phyloP scores from a whole-genome alignment of 2,329 filamentous ascomycete genomes.

The Spiromastix sp. region DNA sequence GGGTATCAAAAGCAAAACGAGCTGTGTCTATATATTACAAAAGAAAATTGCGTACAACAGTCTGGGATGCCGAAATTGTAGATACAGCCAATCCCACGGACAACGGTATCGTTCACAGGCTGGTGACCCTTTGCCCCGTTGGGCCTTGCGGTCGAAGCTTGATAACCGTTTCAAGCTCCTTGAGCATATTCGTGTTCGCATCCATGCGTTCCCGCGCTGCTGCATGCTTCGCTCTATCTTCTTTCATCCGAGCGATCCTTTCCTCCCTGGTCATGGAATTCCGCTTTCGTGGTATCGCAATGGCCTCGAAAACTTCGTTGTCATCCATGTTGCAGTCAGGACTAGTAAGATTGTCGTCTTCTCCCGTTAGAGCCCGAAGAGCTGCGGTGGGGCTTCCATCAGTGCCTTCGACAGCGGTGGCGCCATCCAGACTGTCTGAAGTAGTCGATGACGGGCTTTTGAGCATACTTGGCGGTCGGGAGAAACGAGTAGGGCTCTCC shows the following conservation, averaged over 20 bases:
- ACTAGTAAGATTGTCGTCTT: conserved; percentile 33
- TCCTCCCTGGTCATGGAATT: conserved; percentile 72
- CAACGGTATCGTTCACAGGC: conserved; percentile 25
- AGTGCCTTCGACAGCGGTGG: conserved; percentile 39
- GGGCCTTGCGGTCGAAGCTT: conserved; percentile 39
- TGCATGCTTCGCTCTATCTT: conserved; percentile 69
- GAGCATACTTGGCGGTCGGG: conserved; percentile 36
- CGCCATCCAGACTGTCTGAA: conserved; percentile 35
- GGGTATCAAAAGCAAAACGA: too few relatives aligned
- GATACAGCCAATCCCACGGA: too few relatives aligned
- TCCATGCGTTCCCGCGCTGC: conserved; percentile 63
- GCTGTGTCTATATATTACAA: too few relatives aligned
- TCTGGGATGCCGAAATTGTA: too few relatives aligned
- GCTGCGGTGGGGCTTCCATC: conserved; percentile 58
- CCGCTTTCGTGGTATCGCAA: conserved; percentile 63
- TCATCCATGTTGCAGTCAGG: conserved; percentile 35
- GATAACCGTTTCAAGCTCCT: conserved; percentile 87
- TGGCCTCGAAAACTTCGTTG: conserved; percentile 82
- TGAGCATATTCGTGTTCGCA: conserved; percentile 78
- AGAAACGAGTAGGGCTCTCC: conserved; percentile 53
- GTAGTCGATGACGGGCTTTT: conserved; percentile 34
- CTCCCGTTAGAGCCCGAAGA: conserved; percentile 67
- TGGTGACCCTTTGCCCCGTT: conserved; percentile 26
- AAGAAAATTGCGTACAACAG: too few relatives aligned
- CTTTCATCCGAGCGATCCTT: conserved; percentile 74